phyloP scores from a whole-genome alignment of 257 asterid species.

The Solanum verrucosum region DNA sequence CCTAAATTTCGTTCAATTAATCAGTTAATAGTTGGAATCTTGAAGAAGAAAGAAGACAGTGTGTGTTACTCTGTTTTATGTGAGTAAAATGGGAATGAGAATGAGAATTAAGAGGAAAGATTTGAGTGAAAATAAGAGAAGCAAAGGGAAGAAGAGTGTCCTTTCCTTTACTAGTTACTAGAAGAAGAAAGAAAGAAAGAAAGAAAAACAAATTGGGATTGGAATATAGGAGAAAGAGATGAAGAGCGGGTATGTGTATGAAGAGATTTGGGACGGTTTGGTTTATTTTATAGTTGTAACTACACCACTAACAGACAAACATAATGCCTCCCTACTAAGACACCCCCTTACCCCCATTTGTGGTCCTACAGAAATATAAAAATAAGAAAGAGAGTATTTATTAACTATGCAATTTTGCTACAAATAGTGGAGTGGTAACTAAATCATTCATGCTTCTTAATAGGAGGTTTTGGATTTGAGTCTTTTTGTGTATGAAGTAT shows the following conservation, averaged over 20 bases:
- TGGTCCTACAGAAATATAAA: not conserved
- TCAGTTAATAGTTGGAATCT: not conserved
- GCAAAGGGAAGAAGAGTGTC: not conserved
- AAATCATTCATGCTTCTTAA: too few relatives aligned
- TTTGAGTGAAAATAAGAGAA: not conserved
- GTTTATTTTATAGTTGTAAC: slow-evolving; percentile 50
- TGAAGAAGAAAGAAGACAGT: slow-evolving; percentile 8
- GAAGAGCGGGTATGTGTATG: slow-evolving; percentile 14
- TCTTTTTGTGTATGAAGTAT: too few relatives aligned
- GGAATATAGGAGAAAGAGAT: slow-evolving; percentile 4
- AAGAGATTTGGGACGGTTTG: slow-evolving; percentile 33
- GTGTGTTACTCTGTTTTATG: not conserved
- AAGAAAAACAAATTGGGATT: not conserved
- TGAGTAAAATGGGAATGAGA: not conserved
- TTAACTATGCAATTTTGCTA: not conserved
- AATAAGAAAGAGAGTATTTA: not conserved
- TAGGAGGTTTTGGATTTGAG: too few relatives aligned
- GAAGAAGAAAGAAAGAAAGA: not conserved
- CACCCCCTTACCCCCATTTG: not conserved
- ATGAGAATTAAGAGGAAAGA: not conserved
- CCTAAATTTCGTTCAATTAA: not conserved
- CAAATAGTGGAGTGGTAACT: too few relatives aligned
- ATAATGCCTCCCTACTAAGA: slow-evolving; percentile 6
- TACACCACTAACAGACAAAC: slow-evolving; percentile 40
- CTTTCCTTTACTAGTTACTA: not conserved